Evolutionary conservation across 768 basidiomycete species (phyloP), one percentile per base, ranked within the genome.

Genomic region (Erythrobasidium yunnanense): DNA sequence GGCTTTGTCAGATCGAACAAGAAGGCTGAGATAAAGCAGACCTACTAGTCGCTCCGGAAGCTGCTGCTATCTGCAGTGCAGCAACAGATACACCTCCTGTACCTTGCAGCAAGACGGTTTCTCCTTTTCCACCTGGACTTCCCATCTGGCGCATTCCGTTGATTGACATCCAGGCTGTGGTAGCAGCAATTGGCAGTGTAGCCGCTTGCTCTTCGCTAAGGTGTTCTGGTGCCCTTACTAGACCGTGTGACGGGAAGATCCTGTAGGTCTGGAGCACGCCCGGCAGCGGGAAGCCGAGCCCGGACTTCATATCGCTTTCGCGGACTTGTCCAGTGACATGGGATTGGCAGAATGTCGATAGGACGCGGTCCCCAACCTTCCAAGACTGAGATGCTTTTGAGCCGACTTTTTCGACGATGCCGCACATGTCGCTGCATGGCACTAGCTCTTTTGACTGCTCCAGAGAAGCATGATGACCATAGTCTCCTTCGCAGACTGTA

Each of bases 1-100:
- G 23, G 13, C 13, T 13, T 8, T 15, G 7, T 23, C 13, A 32
- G 18, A 33, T 34, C 8, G 18, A 6, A 17, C 15, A 30, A 23
- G 54, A 8, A 29, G 27, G 15, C 27, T 6, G 8, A 22, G 8
- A 13, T 13, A 7, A 29, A 8, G 22, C n/a, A 35, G 27, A 30
- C 54, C 13, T 32, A 55, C 54, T 27, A 15, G 8, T 55, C 6
- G 54, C 57, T 6, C 57, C 57, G 8, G 11, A 18, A 15, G 57
- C 57, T 20, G 13, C 38, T 6, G 57, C 57, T 8, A 60, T 60
- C 35, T 60, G 57, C 30, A 60, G 47, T 7, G 45, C 57, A 8
- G 57, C 57, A 55, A 51, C 50, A 6, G 57, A 55, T 7, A 45
- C 34, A 6, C 57, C 57, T 13, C 57, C 57, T 6, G 50, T 55